These are phyloP conservation scores for Bruguiera sexangula DNA, from an alignment of 345 rosid genomes.

Conservation along the genomic window DNA sequence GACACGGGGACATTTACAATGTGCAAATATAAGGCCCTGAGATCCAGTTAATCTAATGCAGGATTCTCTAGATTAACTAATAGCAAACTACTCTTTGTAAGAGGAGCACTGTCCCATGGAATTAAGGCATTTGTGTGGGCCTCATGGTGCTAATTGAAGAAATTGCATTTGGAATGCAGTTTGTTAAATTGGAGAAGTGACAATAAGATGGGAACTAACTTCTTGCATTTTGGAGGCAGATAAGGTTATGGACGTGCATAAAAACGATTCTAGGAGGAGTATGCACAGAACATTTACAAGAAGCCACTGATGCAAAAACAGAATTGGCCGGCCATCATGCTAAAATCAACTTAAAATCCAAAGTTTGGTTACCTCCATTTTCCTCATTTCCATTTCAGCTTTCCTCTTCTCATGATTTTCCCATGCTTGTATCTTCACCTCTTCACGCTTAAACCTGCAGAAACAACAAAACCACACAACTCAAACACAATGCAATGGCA, in stretches of 20 bases:
- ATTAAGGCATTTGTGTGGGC: no score
- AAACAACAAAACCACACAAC: background rate
- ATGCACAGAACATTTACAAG: background rate
- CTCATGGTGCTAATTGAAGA: background rate
- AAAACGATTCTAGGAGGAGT: no score
- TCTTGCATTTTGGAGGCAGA: slow-evolving; percentile 3
- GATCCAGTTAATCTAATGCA: no score
- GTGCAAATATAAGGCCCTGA: no score
- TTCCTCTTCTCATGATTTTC: slow-evolving; percentile 92
- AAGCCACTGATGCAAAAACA: slow-evolving; percentile 9
- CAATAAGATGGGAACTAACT: background rate
- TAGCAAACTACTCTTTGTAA: no score
- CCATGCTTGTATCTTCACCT: slow-evolving; percentile 95
- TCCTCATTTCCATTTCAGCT: slow-evolving; percentile 92
- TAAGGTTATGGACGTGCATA: background rate
- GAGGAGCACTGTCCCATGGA: no score
- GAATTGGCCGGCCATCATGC: background rate
- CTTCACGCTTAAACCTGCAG: slow-evolving; percentile 82
- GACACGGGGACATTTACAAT: no score
- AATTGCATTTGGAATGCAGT: background rate
- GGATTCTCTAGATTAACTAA: no score
- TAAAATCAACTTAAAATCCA: background rate
- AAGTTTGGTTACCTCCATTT: slow-evolving; percentile 60
- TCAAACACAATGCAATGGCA: background rate
- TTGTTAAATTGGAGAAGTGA: no score